These are phyloP conservation scores for Suillus subluteus DNA, from an alignment of 768 basidiomycete species.

Conservation along the genomic window DNA sequence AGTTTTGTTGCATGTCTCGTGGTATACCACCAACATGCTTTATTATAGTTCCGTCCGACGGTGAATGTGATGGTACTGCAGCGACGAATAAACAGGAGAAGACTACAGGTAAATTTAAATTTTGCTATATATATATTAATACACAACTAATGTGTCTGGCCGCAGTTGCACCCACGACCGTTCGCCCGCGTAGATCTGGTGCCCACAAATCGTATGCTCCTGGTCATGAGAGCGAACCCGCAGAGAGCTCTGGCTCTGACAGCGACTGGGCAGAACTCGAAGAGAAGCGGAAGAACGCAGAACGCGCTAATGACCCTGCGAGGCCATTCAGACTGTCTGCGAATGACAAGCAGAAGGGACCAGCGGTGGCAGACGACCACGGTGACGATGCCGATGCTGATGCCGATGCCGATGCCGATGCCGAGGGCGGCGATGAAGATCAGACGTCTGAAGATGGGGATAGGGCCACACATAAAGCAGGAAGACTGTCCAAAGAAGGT, in stretches of 20 bases:
- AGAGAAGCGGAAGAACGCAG: not conserved
- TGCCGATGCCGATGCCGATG: too few species aligned
- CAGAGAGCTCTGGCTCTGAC: conserved; percentile 5
- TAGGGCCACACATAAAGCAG: not conserved
- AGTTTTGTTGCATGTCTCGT: not conserved
- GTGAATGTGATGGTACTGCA: conserved; percentile 4
- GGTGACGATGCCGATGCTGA: not conserved
- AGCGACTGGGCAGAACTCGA: not conserved
- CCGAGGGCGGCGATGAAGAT: not conserved
- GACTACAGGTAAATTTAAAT: not conserved
- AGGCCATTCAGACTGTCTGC: not conserved
- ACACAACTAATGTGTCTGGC: not conserved
- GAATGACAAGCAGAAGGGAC: not conserved
- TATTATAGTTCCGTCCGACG: not conserved
- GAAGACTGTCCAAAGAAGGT: conserved; percentile 3
- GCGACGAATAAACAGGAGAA: not conserved
- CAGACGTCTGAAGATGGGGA: not conserved
- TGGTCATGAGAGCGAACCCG: not conserved
- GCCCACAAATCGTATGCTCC: not conserved
- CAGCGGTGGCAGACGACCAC: not conserved
- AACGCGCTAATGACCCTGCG: not conserved
- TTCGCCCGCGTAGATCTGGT: conserved; percentile 1
- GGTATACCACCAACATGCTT: not conserved
- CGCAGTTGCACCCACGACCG: not conserved
- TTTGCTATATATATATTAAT: not conserved